Evolutionary conservation across 75 land plant species (phyloP), one percentile per base, ranked within the genome.

Genomic region (Sequoiadendron giganteum): DNA sequence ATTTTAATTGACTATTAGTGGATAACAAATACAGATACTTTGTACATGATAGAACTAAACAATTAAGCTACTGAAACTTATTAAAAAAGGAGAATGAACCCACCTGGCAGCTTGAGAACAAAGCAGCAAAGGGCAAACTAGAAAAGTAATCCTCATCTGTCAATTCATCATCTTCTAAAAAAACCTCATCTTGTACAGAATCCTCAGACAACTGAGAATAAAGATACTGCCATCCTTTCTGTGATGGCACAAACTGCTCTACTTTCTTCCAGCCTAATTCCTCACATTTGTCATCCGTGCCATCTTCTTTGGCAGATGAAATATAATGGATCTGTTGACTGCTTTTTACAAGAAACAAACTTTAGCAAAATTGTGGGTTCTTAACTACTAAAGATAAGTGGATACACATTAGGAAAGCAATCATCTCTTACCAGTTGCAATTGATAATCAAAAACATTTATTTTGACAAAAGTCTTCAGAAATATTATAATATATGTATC

Each of bases 71-170:
- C 70, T 43, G 40, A 86, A 25, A 25, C 56, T 39, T 48, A 48
- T 43, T 42, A 10, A 88, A 82, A 82, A 86, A 47, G 54, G 52
- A 68, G 21, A 82, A 88, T 52, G 36, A 39, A 6, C 73, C 25
- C 86, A 97, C 99, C 98, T 97, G 95, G 88, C 92, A 94, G 90
- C 94, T 95, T 58, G 99, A 93, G 79, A 94, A 94, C 21, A 97
- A 91, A 10, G 98, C 92, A 75, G 99, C 95, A 92, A 97, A 96
- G 32, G 99, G 99, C 85, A 95, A 90, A 89, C 97, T 92, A 61
- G 98, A 93, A 88, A 89, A 95, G 87, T 97, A 97, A 88, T 94
- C 95, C 86, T 94, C 94, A 90, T 93, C 96, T 77, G 87, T 89
- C 15, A 90, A 45, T 14, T 91, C 93, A 79, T 92, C 92, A 79